phyloP scores from a whole-genome alignment of 2,329 filamentous ascomycete species.

The Alternaria alternata region DNA sequence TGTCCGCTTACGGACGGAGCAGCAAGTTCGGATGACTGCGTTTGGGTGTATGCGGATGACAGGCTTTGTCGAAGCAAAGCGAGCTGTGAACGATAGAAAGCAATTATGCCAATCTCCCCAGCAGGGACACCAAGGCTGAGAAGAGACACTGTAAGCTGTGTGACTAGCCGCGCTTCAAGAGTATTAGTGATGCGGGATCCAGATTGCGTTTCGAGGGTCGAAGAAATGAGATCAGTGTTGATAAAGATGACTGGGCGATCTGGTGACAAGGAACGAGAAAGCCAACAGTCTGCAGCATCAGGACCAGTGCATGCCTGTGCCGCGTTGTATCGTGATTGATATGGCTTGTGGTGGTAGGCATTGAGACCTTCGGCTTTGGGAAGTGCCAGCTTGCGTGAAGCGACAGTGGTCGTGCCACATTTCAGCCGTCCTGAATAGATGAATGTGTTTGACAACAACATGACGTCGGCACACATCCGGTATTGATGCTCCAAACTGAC shows the following conservation, averaged over 20 bases:
- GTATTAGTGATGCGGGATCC: slow-evolving; percentile 90
- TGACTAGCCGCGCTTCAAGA: slow-evolving; percentile 78
- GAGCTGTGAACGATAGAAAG: slow-evolving; percentile 93
- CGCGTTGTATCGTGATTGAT: slow-evolving; percentile 18
- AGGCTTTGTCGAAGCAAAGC: slow-evolving; percentile 80
- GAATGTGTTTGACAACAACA: slow-evolving; percentile 89
- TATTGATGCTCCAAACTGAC: slow-evolving; percentile 96
- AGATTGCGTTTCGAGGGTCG: slow-evolving; percentile 70
- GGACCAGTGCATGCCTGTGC: slow-evolving; percentile 60
- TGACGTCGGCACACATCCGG: slow-evolving; percentile 97
- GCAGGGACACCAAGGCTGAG: slow-evolving; percentile 77
- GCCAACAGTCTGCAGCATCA: slow-evolving; percentile 70
- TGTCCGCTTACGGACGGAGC: slow-evolving; percentile 23
- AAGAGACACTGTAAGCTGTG: slow-evolving; percentile 81
- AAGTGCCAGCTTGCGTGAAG: slow-evolving; percentile 71
- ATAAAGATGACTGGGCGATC: slow-evolving; percentile 81
- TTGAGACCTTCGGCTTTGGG: slow-evolving; percentile 57
- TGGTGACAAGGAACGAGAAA: slow-evolving; percentile 74
- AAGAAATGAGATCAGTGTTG: slow-evolving; percentile 81
- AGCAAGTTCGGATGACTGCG: slow-evolving; percentile 55
- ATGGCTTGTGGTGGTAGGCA: slow-evolving; percentile 41
- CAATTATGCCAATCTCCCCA: slow-evolving; percentile 89
- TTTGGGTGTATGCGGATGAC: slow-evolving; percentile 58
- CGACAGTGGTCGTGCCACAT: slow-evolving; percentile 82
- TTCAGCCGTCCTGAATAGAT: slow-evolving; percentile 93